phyloP scores from a whole-genome alignment of 2,329 filamentous ascomycete species.

The Pestalotiopsis fici region DNA sequence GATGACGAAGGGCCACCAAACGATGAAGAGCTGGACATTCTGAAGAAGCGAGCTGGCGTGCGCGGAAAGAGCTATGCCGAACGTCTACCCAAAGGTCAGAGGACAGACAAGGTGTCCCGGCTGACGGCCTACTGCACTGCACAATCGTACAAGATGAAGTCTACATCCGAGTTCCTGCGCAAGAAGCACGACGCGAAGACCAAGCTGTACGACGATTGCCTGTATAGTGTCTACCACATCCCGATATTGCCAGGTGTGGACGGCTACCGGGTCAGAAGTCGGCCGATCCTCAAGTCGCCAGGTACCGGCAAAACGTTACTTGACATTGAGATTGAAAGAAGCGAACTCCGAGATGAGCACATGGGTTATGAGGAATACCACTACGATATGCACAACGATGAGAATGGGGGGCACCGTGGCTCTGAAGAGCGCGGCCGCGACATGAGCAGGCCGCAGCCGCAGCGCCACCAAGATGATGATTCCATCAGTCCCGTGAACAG shows the following conservation, averaged over 20 bases:
- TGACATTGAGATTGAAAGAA: constrained; percentile 94
- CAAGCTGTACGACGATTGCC: constrained; percentile 95
- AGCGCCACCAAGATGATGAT: constrained; percentile 28
- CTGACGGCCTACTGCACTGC: constrained; percentile 97
- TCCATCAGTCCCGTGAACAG: constrained; percentile 55
- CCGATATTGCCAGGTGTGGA: constrained; percentile 84
- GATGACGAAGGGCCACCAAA: constrained; percentile 62
- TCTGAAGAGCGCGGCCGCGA: constrained; percentile 20
- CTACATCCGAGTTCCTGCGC: constrained; percentile 85
- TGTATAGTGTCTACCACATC: constrained; percentile 94
- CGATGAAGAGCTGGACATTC: constrained; percentile 67
- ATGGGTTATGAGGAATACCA: constrained; percentile 88
- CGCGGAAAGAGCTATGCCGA: constrained; percentile 91
- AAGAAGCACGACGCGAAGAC: constrained; percentile 88
- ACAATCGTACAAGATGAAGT: constrained; percentile 86
- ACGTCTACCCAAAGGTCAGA: constrained; percentile 81
- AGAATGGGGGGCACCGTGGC: constrained; percentile 19
- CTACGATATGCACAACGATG: constrained; percentile 44
- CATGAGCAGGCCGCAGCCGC: constrained; percentile 23
- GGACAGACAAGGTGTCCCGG: constrained; percentile 83
- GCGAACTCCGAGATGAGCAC: constrained; percentile 84
- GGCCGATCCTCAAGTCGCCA: constrained; percentile 88
- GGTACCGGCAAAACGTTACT: constrained; percentile 86
- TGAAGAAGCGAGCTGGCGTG: constrained; percentile 62
- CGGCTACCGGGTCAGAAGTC: constrained; percentile 85